Evolutionary conservation across 257 asterid genomes (phyloP).

Genomic region (Plectranthus barbatus): DNA sequence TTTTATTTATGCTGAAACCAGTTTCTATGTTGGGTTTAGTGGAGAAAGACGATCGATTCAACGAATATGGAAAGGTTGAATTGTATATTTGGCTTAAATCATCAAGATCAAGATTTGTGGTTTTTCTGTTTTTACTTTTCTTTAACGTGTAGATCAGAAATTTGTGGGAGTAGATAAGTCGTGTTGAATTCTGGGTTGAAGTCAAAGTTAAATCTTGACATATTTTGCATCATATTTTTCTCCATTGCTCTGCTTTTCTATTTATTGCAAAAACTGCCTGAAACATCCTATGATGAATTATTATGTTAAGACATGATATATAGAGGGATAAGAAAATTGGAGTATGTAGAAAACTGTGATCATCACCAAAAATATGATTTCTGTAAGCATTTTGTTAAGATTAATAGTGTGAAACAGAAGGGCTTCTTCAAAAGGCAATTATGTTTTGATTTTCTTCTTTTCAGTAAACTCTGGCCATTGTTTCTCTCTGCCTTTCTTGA

Average conservation of each 20-base stretch:
- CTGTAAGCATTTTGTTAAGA: background rate
- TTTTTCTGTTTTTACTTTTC: background rate
- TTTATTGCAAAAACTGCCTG: background rate
- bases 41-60: too few relatives aligned
- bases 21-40: background rate
- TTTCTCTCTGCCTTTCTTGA: too few relatives aligned
- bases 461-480: too few relatives aligned
- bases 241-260: background rate
- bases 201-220: background rate
- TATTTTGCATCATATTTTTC: background rate
- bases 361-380: background rate
- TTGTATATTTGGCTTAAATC: background rate
- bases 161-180: background rate
- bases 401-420: too few relatives aligned
- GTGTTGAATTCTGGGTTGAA: background rate
- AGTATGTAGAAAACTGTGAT: background rate
- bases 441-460: too few relatives aligned
- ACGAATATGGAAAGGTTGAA: background rate
- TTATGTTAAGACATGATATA: background rate
- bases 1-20: background rate
- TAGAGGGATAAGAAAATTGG: background rate
- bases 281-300: background rate
- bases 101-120: background rate
- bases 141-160: background rate
- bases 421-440: too few relatives aligned